Base-by-base conservation (phyloP, 2,329 filamentous ascomycete genomes). In the Dactylellina haptotyla region DNA sequence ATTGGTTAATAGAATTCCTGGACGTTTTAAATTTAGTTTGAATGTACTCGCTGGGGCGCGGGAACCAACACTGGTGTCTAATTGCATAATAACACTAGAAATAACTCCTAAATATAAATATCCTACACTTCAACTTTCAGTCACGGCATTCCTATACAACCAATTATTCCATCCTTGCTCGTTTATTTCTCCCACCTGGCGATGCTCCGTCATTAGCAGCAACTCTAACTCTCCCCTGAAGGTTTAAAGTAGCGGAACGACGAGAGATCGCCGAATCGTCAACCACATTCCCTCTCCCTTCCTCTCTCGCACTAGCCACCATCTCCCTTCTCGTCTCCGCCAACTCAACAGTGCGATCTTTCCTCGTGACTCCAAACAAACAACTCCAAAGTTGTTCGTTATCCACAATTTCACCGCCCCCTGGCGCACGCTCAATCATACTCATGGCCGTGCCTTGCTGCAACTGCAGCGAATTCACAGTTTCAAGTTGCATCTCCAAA, bases 321-420 rank as follows among this genome's bases (percentile, higher is more conserved):
- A 84, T 83, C 6, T 81, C 79, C 12, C 23, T 78, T 80, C 14
- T 83, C 77, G 53, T 82, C 80, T 25, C 80, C 3, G 65, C 74
- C 32, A 54, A 65, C 61, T 61, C 18, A 26, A 58, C 53, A 34
- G 43, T 37, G n/a, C 34, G 30, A 26, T 64, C 53, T 39, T 79
- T 78, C 70, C 80, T 81, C 34, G 79, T 79, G 14, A 84, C 84
- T 0, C 91, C 90, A 83, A 97, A 97, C 1, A 97, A 82, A 80
- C 94, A 98, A 75, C 88, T 87, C 94, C 93, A 97, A 45, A 98
- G 79, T 80, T 97, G 94, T 10, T 88, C 86, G 75, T 90, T 86
- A 46, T 87, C 85, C 2, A 98, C 91, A 65, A 91, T 83, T 81
- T 98, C 95, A 0, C 94, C 94, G 0, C 89, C 89, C 1, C 86